Evolutionary conservation across 257 asterid species (phyloP), one percentile per base, ranked within the genome.

Genomic region (Galeopsis tetrahit): DNA sequence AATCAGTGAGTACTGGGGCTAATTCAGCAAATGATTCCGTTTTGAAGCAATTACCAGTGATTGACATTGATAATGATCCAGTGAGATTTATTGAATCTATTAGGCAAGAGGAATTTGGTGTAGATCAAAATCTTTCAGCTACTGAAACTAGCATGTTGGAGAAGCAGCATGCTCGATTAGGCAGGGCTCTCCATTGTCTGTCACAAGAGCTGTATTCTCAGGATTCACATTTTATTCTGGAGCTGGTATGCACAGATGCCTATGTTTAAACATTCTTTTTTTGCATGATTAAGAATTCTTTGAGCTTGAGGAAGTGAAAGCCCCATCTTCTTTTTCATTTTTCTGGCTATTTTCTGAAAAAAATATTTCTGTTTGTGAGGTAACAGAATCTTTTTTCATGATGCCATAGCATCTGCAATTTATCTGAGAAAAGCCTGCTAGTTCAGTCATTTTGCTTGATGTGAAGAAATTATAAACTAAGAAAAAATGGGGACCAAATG

Each of bases 151-250:
- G 35, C 71, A 81, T 95, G 90, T 82, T 95, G 83, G 84, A 82
- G 87, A 95, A 95, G 90, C 99, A 92, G 80, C 99, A 95, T 82
- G 92, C 98, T 76, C 92, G 98, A 62, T 75, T 95, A 71, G 98
- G 99, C 75, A 91, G 99, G 82, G 99, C 99, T 66, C 98, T 95
- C 59, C 95, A 92, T 70, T 95, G 98, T 81, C 96, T 95, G 65
- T 92, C 99, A 39, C 97, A 90, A 60, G 99, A 95, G 86, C 72
- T 95, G 76, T 95, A 95, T 79, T 95, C 99, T 72, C 96, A 92
- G 78, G 99, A 95, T 85, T 95, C 99, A 53, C 99, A 95, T 80
- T 95, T 95, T 79, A 90, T 95, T 68, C 86, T 95, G 64, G 99
- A 95, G 86, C 86, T 94, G 98, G 99, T 94, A 82, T 46, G 84